Percentiles rank a stretch among this genome's conserved stretches.
Evolutionary conservation across 2,329 filamentous ascomycete genomes (phyloP).

Genomic region (Chaetomiaceae sp.): DNA sequence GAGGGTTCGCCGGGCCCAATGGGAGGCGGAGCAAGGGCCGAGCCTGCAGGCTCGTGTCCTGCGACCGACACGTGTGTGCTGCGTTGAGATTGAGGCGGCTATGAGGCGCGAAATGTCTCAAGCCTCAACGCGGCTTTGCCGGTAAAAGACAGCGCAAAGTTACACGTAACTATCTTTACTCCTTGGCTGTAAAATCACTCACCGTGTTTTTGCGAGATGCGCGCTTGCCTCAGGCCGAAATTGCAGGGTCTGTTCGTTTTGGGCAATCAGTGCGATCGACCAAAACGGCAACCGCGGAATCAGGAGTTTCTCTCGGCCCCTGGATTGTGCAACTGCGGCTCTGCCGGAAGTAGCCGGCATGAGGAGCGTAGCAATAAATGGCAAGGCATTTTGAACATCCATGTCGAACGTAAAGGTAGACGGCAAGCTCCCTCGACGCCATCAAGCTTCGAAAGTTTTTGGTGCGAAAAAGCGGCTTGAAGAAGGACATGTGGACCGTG

Average conservation of each 20-base stretch:
- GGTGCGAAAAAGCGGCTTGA: too few species aligned
- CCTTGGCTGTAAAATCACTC: too few species aligned
- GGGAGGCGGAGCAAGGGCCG: too few species aligned
- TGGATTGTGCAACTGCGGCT: neutral
- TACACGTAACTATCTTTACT: too few species aligned
- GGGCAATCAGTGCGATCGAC: conserved; percentile 24
- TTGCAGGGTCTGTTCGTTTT: conserved; percentile 10
- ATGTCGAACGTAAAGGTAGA: too few species aligned
- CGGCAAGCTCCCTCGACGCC: too few species aligned
- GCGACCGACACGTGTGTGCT: neutral
- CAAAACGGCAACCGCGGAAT: conserved; percentile 5
- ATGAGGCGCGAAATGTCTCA: neutral
- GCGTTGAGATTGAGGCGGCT: neutral
- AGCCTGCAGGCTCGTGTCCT: too few species aligned
- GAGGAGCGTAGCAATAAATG: neutral
- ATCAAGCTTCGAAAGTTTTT: too few species aligned
- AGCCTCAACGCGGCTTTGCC: neutral
- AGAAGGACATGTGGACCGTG: conserved; percentile 11
- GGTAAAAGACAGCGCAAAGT: neutral
- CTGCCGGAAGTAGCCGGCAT: neutral
- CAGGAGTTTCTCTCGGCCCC: neutral
- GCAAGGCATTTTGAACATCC: neutral
- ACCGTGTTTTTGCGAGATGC: too few species aligned
- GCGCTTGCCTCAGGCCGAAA: neutral
- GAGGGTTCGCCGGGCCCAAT: too few species aligned